These are phyloP conservation scores for Xerocomus potaroensis DNA, from an alignment of 768 basidiomycete species.

Conservation along the genomic window DNA sequence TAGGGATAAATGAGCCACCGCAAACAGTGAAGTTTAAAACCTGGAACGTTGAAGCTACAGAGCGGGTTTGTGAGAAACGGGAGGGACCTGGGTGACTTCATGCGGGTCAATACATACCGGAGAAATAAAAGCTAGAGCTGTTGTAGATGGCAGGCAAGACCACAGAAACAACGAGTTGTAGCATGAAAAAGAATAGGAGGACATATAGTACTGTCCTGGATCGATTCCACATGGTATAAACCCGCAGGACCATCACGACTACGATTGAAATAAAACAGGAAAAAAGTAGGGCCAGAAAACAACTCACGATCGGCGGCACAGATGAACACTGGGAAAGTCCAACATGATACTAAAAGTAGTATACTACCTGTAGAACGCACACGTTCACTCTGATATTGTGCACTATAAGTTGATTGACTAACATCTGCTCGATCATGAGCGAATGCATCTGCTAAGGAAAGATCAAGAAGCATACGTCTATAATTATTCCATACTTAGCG, in stretches of 20 bases:
- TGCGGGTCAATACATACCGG: neutral
- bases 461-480: conserved; percentile 1
- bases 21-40: neutral
- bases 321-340: conserved; percentile 8
- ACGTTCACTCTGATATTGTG: neutral
- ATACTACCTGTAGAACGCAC: conserved; percentile 2
- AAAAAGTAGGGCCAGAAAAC: neutral
- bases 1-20: neutral
- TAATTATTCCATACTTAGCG: neutral
- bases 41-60: neutral
- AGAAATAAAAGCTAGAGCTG: conserved; percentile 1
- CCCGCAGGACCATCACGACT: conserved; percentile 15
- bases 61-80: neutral
- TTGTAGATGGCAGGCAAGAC: conserved; percentile 2
- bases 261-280: neutral
- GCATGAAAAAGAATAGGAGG: conserved; percentile 3
- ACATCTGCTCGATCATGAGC: conserved; percentile 5
- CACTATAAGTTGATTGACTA: neutral
- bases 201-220: conserved; percentile 4
- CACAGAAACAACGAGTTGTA: neutral
- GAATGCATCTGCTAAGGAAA: neutral
- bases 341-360: neutral
- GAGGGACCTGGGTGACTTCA: neutral
- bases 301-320: conserved; percentile 10
- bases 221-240: conserved; percentile 12